Evolutionary conservation across 805 yeast genomes (phyloP).

Genomic region (Cyberlindnera nakhonratchasimensis): DNA sequence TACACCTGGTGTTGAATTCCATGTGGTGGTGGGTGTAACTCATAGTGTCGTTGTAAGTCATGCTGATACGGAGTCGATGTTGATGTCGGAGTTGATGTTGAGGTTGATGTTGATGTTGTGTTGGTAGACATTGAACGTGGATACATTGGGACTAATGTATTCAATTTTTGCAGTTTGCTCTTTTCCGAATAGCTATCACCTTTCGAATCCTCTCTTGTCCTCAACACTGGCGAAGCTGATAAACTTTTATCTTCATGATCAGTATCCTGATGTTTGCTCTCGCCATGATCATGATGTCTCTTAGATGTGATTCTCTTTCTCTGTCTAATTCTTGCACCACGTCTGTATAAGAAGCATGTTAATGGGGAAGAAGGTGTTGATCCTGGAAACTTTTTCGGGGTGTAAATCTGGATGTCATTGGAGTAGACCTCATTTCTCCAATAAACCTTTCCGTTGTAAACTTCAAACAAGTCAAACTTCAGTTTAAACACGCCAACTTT

Average conservation of each 20-base stretch:
- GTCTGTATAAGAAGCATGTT: constrained; percentile 29
- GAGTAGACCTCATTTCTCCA: constrained; percentile 20
- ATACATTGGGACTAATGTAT: no score
- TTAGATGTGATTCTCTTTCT: constrained; percentile 22
- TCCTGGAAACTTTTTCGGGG: constrained; percentile 34
- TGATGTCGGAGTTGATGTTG: constrained; percentile 1
- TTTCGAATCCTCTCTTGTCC: no score
- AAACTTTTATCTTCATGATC: constrained; percentile 3
- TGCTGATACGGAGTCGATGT: background rate
- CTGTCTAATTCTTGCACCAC: constrained; percentile 33
- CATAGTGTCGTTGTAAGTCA: no score
- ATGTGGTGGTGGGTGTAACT: background rate
- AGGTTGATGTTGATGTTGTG: background rate
- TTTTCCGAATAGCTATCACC: no score
- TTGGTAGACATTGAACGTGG: background rate
- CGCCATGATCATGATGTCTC: constrained; percentile 3
- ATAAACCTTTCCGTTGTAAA: constrained; percentile 22
- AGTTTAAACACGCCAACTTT: constrained; percentile 28
- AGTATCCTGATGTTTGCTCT: no score
- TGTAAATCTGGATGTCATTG: constrained; percentile 27
- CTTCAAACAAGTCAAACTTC: constrained; percentile 30
- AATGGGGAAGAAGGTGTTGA: constrained; percentile 28
- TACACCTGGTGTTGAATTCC: background rate
- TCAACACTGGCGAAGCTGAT: background rate
- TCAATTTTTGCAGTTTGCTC: no score